phyloP scores from a whole-genome alignment of 257 asterid genomes.

The Ligustrum vulgare region DNA sequence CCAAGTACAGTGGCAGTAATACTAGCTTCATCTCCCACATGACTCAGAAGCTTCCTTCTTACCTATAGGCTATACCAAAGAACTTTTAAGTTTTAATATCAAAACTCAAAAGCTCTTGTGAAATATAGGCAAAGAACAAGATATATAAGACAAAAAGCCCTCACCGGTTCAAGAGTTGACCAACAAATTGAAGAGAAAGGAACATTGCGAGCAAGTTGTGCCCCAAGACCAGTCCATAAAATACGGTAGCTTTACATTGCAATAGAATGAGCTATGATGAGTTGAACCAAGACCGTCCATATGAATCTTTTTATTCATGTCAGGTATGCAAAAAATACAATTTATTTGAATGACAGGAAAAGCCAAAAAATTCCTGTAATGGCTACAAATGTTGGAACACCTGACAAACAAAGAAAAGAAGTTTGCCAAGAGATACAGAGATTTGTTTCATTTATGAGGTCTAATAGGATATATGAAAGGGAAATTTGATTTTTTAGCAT shows the following conservation, averaged over 20 bases:
- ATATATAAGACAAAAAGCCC: conserved; percentile 25
- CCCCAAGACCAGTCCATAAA: conserved; percentile 93
- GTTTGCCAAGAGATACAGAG: neutral
- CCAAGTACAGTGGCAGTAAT: conserved; percentile 46
- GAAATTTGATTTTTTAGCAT: neutral
- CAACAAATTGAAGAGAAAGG: conserved; percentile 98
- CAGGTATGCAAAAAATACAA: neutral
- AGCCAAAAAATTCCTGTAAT: neutral
- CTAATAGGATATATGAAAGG: neutral
- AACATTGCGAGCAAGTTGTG: conserved; percentile 98
- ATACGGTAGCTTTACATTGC: conserved; percentile 79
- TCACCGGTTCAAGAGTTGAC: conserved; percentile 93
- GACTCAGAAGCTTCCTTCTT: conserved; percentile 65
- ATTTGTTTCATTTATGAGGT: neutral
- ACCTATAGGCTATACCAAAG: conserved; percentile 49
- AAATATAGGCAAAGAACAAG: neutral
- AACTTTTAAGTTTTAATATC: too few relatives aligned
- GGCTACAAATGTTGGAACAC: neutral
- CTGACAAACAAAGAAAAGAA: neutral
- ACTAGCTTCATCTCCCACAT: conserved; percentile 59
- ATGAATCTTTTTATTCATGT: conserved; percentile 10
- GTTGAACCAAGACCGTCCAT: conserved; percentile 1
- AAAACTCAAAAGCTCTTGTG: conserved; percentile 15
- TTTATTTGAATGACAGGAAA: neutral
- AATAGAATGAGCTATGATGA: conserved; percentile 23